These are phyloP conservation scores for Metarhizium humberi DNA, from an alignment of 2,329 filamentous ascomycete species.

Conservation along the genomic window DNA sequence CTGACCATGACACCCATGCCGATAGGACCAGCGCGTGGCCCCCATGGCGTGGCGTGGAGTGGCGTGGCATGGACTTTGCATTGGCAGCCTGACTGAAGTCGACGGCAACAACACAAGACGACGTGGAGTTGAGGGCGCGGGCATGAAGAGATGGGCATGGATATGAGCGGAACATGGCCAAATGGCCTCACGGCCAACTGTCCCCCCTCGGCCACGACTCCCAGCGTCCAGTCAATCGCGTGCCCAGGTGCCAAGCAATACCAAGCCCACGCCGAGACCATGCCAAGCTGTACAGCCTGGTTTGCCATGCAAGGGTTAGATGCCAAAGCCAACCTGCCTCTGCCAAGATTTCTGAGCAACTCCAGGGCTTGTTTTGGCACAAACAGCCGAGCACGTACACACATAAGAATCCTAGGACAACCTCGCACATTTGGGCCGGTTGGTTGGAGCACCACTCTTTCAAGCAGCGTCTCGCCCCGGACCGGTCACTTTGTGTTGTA, in stretches of 20 bases:
- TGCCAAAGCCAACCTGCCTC: no score
- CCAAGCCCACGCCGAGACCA: conserved; percentile 7
- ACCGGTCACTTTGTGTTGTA: background rate
- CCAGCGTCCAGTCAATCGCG: no score
- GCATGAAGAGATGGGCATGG: no score
- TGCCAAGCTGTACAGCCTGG: conserved; percentile 1
- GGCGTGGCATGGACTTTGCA: background rate
- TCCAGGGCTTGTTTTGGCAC: background rate
- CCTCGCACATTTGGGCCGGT: no score
- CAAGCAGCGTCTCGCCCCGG: background rate
- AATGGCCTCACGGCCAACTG: no score
- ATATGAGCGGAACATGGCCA: background rate
- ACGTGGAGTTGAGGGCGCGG: background rate
- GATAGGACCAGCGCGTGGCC: no score
- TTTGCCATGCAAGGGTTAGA: background rate
- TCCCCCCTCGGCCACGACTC: no score
- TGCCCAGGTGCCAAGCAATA: background rate
- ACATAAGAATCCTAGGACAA: no score
- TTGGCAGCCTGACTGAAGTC: background rate
- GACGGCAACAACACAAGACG: background rate
- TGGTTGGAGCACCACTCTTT: background rate
- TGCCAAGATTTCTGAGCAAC: background rate
- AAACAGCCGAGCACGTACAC: no score
- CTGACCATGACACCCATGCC: no score
- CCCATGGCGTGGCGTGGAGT: background rate